Conservation (phyloP, 306 rosid species). For the Quercus berberidifolia region DNA sequence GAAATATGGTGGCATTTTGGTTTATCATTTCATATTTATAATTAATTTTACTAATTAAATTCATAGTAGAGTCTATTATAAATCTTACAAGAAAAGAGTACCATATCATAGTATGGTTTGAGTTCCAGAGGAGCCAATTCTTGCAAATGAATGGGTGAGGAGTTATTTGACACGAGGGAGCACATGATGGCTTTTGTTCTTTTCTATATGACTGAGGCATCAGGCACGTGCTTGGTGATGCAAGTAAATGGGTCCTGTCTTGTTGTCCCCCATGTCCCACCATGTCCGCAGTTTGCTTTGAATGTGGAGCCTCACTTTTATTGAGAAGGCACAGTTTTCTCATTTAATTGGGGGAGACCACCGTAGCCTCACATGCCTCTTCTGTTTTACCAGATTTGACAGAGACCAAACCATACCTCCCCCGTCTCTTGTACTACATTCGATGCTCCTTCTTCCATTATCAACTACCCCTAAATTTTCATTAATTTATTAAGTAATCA, state of each 20-base stretch:
- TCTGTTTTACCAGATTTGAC: background rate
- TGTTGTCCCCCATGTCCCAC: background rate
- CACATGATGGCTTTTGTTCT: background rate
- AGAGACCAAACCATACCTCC: background rate
- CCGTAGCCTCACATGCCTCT: background rate
- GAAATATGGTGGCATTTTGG: no score
- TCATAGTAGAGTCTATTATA: fast-evolving
- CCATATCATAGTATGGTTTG: no score
- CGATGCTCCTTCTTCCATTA: background rate
- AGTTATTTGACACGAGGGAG: background rate
- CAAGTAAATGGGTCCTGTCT: slow-evolving; percentile 2
- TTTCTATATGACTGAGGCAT: background rate
- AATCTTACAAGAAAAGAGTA: no score
- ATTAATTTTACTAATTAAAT: fast-evolving
- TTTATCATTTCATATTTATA: no score
- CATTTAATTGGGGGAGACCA: background rate
- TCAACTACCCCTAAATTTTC: background rate
- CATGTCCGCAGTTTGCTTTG: background rate
- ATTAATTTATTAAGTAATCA: no score
- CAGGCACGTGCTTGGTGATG: background rate
- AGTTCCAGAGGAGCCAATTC: no score
- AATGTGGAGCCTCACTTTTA: background rate
- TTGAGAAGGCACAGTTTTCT: background rate
- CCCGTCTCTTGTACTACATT: background rate
- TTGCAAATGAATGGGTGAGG: background rate